phyloP scores from a whole-genome alignment of 148 eudicot genomes.

The Amaranthus hypochondriacus region DNA sequence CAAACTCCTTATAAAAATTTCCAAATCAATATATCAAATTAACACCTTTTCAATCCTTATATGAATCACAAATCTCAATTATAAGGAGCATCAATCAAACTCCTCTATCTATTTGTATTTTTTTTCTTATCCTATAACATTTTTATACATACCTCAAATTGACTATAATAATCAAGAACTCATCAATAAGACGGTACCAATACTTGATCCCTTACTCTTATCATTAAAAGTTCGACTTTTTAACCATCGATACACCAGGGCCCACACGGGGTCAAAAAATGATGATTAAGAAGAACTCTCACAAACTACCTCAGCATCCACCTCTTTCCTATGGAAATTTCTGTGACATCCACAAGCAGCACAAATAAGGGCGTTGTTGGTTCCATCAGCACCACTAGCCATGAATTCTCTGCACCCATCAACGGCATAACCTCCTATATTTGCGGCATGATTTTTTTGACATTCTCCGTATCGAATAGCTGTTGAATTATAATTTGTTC shows the following conservation, averaged over 20 bases:
- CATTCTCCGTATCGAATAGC: conserved; percentile 49
- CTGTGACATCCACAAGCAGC: conserved; percentile 86
- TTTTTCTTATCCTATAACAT: conserved; percentile 1
- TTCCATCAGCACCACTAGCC: conserved; percentile 60
- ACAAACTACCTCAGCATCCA: conserved; percentile 43
- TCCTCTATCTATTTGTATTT: neutral
- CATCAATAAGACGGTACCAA: neutral
- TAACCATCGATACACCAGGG: no score
- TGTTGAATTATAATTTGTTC: conserved; percentile 22
- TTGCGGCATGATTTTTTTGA: conserved; percentile 78
- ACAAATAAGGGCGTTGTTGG: conserved; percentile 40
- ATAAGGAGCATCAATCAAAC: neutral
- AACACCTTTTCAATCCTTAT: neutral
- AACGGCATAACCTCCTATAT: conserved; percentile 72
- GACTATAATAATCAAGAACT: neutral
- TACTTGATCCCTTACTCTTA: neutral
- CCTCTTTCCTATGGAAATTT: conserved; percentile 64
- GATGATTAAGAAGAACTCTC: conserved; percentile 37
- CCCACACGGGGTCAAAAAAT: no score
- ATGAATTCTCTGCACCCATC: conserved; percentile 85
- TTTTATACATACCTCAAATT: neutral
- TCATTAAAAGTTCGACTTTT: no score
- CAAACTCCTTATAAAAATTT: neutral
- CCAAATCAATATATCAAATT: neutral
- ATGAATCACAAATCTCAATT: neutral